Evolutionary conservation across 805 yeast species (phyloP).

Genomic region (Wickerhamiella lipophila): DNA sequence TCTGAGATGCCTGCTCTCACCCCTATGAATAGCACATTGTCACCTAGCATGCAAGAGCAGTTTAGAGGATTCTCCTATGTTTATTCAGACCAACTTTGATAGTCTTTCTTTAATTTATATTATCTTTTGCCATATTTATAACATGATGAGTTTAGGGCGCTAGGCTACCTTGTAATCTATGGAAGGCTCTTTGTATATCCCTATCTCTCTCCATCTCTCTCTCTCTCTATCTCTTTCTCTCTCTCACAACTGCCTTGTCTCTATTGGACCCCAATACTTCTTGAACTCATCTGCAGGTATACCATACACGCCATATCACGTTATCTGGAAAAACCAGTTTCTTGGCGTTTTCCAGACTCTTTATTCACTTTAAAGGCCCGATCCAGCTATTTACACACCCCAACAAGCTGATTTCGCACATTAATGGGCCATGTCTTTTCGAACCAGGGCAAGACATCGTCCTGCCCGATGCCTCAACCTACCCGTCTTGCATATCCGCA

Average conservation of each 20-base stretch:
- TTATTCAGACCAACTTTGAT: conserved; percentile 23
- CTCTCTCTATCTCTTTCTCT: too few relatives aligned
- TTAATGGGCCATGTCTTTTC: too few relatives aligned
- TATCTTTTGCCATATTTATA: too few relatives aligned
- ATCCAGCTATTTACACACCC: too few relatives aligned
- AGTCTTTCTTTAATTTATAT: not conserved
- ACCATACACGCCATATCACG: not conserved
- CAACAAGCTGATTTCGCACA: too few relatives aligned
- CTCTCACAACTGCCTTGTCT: too few relatives aligned
- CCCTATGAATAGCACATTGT: conserved; percentile 79
- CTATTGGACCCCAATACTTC: too few relatives aligned
- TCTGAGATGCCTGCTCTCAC: conserved; percentile 89
- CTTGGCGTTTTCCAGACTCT: not conserved
- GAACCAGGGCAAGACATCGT: not conserved
- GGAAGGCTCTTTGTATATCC: too few relatives aligned
- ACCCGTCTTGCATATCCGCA: not conserved
- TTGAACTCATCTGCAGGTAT: not conserved
- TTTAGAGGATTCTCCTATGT: conserved; percentile 89
- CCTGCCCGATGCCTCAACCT: not conserved
- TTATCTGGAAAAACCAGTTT: not conserved
- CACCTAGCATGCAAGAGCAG: conserved; percentile 84
- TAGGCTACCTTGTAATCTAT: too few relatives aligned
- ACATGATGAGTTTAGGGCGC: too few relatives aligned
- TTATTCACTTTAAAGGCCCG: too few relatives aligned
- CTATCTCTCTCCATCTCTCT: too few relatives aligned